Percentiles rank a stretch among this genome's conserved stretches.
Evolutionary conservation across 2,329 filamentous ascomycete species (phyloP).

Genomic region (Myriosclerotinia scirpicola): DNA sequence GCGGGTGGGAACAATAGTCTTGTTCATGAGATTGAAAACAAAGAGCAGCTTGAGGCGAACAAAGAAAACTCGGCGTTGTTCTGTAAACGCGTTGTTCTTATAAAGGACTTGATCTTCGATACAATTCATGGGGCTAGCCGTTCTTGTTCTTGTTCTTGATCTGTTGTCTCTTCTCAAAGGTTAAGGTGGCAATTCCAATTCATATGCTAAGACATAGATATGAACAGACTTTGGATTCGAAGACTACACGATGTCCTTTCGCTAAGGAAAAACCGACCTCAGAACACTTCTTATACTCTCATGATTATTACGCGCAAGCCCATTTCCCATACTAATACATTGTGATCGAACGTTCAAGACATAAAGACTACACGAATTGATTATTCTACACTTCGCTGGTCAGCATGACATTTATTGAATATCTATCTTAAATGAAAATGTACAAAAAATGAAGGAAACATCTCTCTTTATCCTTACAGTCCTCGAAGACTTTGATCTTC

Average conservation of each 20-base stretch:
- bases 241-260: not conserved
- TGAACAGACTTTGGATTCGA: not conserved
- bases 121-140: not conserved
- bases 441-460: no score
- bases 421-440: no score
- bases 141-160: not conserved
- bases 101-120: not conserved
- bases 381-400: no score
- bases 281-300: not conserved
- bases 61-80: not conserved
- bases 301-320: not conserved
- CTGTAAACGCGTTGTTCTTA: not conserved
- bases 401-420: no score
- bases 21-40: not conserved
- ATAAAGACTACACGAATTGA: not conserved
- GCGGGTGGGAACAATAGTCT: not conserved
- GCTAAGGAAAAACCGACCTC: not conserved
- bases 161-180: not conserved
- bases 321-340: not conserved
- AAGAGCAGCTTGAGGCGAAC: not conserved
- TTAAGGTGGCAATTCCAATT: not conserved
- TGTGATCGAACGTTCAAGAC: not conserved
- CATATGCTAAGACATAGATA: not conserved
- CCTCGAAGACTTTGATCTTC: no score
- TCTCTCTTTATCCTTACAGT: no score